Evolutionary conservation across 371 early-diverging fungal species (phyloP).

Genomic region (Paraphysoderma sedebokerense): DNA sequence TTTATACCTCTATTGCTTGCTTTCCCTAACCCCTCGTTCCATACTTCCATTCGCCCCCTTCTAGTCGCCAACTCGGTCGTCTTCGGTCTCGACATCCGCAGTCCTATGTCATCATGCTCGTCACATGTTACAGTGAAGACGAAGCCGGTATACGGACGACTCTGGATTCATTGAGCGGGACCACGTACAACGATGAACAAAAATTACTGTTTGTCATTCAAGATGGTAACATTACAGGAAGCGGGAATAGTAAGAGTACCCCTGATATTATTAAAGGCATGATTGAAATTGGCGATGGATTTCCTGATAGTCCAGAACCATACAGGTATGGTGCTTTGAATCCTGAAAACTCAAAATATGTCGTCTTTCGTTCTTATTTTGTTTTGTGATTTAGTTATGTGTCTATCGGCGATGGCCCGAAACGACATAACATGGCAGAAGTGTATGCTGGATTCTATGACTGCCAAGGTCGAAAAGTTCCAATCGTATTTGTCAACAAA

Average conservation of each 20-base stretch:
- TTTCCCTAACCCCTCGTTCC: too few species aligned
- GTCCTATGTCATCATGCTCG: too few species aligned
- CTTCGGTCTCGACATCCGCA: too few species aligned
- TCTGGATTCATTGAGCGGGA: constrained; percentile 19
- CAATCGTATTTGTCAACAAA: constrained; percentile 56
- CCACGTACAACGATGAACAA: constrained; percentile 16
- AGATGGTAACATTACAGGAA: constrained; percentile 27
- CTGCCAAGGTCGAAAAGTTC: constrained; percentile 31
- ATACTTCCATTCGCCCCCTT: too few species aligned
- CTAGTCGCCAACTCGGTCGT: too few species aligned
- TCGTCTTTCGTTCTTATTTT: too few species aligned
- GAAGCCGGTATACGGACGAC: constrained; percentile 21
- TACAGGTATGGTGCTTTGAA: constrained; percentile 22
- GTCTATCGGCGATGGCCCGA: constrained; percentile 79
- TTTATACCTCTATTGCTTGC: too few species aligned
- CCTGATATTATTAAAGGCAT: constrained; percentile 53
- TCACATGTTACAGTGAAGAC: constrained; percentile 30
- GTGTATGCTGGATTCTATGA: constrained; percentile 78
- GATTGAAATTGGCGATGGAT: constrained; percentile 13
- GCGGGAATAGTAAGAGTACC: constrained; percentile 40
- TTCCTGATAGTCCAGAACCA: background rate
- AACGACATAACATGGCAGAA: constrained; percentile 90
- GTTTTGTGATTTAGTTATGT: too few species aligned
- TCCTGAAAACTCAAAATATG: too few species aligned
- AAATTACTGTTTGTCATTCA: constrained; percentile 31